A percentile compares a stretch with the other conserved stretches of the same genome.
phyloP scores from a whole-genome alignment of 1,139 yeast species.

The Suhomyces kunorum region DNA sequence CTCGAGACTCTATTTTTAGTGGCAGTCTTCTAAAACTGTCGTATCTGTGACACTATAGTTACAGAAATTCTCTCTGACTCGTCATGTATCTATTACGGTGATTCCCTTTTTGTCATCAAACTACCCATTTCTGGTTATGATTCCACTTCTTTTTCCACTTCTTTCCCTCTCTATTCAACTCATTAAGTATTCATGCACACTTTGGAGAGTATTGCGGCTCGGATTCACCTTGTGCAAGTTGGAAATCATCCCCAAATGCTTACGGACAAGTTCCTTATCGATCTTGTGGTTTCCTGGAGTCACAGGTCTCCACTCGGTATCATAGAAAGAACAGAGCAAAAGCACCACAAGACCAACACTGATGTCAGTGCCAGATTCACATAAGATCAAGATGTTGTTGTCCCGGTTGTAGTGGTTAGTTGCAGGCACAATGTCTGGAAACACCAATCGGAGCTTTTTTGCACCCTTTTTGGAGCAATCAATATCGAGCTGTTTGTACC shows the following conservation, averaged over 20 bases:
- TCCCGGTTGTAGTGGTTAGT: conserved; percentile 13
- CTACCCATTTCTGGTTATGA: too few species aligned
- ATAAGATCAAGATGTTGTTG: conserved; percentile 43
- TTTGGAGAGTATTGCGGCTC: conserved; percentile 72
- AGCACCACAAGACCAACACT: conserved; percentile 61
- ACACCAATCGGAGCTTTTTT: conserved; percentile 47
- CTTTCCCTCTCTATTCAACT: conserved; percentile 4
- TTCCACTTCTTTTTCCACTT: too few species aligned
- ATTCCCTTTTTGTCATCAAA: too few species aligned
- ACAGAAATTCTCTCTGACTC: too few species aligned
- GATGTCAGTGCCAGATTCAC: conserved; percentile 68
- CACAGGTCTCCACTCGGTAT: conserved; percentile 38
- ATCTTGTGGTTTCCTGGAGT: conserved; percentile 16
- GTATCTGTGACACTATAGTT: too few species aligned
- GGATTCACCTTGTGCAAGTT: conserved; percentile 60
- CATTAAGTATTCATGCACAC: conserved; percentile 51
- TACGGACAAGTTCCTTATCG: conserved; percentile 56
- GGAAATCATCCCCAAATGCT: conserved; percentile 55
- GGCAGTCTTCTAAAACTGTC: too few species aligned
- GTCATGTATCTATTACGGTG: too few species aligned
- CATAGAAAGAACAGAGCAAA: conserved; percentile 49
- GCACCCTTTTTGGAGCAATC: conserved; percentile 64
- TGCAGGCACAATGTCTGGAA: conserved; percentile 39
- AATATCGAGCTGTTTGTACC: conserved; percentile 26
- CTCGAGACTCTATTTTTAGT: too few species aligned